phyloP scores from a whole-genome alignment of 2,329 filamentous ascomycete genomes.

The Plectosphaerella plurivora region DNA sequence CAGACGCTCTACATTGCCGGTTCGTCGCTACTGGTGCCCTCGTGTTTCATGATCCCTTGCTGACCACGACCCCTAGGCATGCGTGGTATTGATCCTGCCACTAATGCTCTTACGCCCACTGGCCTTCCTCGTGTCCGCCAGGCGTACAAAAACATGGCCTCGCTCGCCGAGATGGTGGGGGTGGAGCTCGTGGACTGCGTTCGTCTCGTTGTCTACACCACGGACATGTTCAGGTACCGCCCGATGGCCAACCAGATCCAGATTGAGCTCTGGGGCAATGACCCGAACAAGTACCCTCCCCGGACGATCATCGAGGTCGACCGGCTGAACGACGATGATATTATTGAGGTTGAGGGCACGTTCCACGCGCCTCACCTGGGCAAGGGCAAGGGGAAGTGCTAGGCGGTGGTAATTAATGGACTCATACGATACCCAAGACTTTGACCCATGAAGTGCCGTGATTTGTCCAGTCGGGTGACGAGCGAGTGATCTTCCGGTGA shows the following conservation, averaged over 20 bases:
- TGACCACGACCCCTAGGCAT: slow-evolving; percentile 15
- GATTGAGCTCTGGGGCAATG: slow-evolving; percentile 22
- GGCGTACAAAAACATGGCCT: slow-evolving; percentile 24
- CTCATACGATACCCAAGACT: too few relatives aligned
- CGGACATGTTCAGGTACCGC: slow-evolving; percentile 26
- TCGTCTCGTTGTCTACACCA: slow-evolving; percentile 23
- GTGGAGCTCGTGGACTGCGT: slow-evolving; percentile 16
- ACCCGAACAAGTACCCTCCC: slow-evolving; percentile 21
- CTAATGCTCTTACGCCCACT: slow-evolving; percentile 21
- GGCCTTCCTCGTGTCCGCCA: slow-evolving; percentile 22
- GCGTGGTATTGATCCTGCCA: slow-evolving; percentile 23
- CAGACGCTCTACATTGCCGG: slow-evolving; percentile 23
- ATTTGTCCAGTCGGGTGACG: too few relatives aligned
- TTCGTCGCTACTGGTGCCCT: neutral
- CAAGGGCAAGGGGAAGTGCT: neutral
- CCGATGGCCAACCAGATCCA: slow-evolving; percentile 25
- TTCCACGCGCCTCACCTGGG: slow-evolving; percentile 10
- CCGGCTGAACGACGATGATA: slow-evolving; percentile 25
- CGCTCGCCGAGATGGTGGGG: slow-evolving; percentile 21
- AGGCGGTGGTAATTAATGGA: too few relatives aligned
- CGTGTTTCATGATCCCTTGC: neutral
- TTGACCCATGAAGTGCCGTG: too few relatives aligned
- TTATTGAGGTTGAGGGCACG: slow-evolving; percentile 25
- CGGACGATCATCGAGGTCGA: slow-evolving; percentile 25
- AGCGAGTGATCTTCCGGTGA: too few relatives aligned